Percentiles rank a stretch among this genome's conserved stretches.
These are phyloP conservation scores for Rhizophlyctis rosea DNA, from an alignment of 192 early-diverging fungal genomes.

Conservation along the genomic window DNA sequence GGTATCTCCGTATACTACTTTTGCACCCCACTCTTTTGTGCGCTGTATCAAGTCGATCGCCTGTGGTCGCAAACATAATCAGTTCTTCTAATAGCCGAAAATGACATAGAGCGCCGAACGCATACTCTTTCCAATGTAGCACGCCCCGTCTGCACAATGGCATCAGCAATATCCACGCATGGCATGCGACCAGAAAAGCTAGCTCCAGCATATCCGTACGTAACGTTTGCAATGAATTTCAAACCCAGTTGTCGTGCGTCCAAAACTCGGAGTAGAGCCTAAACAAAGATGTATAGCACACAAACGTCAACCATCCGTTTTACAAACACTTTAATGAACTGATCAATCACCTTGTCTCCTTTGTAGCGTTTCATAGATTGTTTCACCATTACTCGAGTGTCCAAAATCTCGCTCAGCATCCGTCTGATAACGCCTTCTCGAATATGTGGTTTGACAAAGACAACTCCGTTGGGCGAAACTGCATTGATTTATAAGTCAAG, in stretches of 20 bases:
- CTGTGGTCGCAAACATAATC: background rate
- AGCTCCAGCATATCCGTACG: conserved; percentile 84
- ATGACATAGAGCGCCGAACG: background rate
- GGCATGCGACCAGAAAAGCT: conserved; percentile 90
- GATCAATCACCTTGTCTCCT: conserved; percentile 49
- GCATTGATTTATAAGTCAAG: background rate
- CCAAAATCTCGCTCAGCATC: conserved; percentile 84
- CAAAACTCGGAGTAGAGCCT: conserved; percentile 63
- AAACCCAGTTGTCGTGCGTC: conserved; percentile 82
- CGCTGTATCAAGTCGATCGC: conserved; percentile 65
- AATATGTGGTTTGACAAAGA: conserved; percentile 82
- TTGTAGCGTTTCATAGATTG: conserved; percentile 73
- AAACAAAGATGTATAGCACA: background rate
- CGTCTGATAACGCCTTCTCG: conserved; percentile 73
- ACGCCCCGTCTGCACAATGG: conserved; percentile 83
- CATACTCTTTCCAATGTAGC: conserved; percentile 70
- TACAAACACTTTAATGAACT: background rate
- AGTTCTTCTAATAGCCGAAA: background rate
- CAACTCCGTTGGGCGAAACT: conserved; percentile 77
- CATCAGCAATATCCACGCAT: conserved; percentile 82
- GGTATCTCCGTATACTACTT: conserved; percentile 93
- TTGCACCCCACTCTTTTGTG: conserved; percentile 62
- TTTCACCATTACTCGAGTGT: conserved; percentile 90
- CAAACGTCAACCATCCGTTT: background rate
- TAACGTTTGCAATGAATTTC: conserved; percentile 92